These are phyloP conservation scores for Gigaspora rosea DNA, from an alignment of 192 early-diverging fungal species.

Conservation along the genomic window DNA sequence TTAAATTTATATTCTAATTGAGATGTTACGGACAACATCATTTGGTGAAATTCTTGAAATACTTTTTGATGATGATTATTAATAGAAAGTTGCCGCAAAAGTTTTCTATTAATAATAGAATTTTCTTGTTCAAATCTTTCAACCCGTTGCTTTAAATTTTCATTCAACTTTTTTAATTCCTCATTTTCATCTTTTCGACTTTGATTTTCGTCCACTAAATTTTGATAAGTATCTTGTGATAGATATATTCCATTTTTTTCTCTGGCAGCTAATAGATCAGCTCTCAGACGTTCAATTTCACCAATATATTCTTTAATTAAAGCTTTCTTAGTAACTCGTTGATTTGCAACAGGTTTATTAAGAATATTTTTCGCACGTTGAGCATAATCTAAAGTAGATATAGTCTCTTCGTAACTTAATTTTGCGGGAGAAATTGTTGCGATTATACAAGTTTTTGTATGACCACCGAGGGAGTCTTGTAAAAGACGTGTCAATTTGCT, in stretches of 20 bases:
- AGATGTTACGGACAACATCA: neutral
- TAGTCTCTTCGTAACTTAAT: conserved; percentile 66
- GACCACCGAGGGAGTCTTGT: conserved; percentile 88
- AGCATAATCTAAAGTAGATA: conserved; percentile 79
- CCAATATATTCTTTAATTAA: conserved; percentile 78
- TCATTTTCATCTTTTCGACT: no score
- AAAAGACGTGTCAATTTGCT: conserved; percentile 89
- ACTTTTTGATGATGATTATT: neutral
- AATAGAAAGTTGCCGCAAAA: neutral
- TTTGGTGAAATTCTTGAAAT: neutral
- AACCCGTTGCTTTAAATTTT: no score
- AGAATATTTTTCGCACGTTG: conserved; percentile 75
- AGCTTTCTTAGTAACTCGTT: conserved; percentile 79
- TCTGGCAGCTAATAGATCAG: conserved; percentile 63
- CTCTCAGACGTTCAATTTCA: conserved; percentile 78
- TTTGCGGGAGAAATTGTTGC: conserved; percentile 87
- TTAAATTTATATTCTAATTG: neutral
- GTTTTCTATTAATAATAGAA: conserved; percentile 19
- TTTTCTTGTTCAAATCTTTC: neutral
- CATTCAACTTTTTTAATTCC: no score
- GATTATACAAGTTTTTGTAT: conserved; percentile 94
- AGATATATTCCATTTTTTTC: no score
- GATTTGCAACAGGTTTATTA: conserved; percentile 76
- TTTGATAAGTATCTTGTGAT: no score
- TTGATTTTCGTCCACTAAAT: no score